phyloP scores from a whole-genome alignment of 2,329 filamentous ascomycete species.

The Coleophoma cylindrospora region DNA sequence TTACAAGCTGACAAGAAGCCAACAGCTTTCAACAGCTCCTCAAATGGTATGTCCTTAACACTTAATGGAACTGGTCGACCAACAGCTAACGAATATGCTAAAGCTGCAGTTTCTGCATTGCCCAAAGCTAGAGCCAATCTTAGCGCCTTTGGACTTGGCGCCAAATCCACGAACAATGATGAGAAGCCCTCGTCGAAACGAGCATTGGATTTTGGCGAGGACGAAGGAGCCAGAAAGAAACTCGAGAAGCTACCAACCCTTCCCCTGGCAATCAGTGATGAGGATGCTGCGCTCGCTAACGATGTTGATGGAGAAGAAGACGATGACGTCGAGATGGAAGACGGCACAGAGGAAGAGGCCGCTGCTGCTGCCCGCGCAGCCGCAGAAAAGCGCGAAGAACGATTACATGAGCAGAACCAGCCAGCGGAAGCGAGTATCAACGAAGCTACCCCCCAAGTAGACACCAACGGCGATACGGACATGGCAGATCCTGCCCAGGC shows the following conservation, averaged over 20 bases:
- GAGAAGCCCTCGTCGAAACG: conserved; percentile 67
- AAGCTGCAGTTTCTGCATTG: conserved; percentile 39
- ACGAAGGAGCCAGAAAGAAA: conserved; percentile 81
- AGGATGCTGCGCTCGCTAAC: conserved; percentile 47
- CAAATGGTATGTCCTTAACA: conserved; percentile 29
- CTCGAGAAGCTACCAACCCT: conserved; percentile 84
- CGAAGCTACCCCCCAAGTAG: conserved; percentile 31
- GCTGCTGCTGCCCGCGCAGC: conserved; percentile 81
- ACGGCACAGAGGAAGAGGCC: conserved; percentile 81
- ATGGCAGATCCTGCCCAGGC: conserved; percentile 28
- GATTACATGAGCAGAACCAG: conserved; percentile 40
- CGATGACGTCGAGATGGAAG: conserved; percentile 66
- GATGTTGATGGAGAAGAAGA: conserved; percentile 62
- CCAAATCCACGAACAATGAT: conserved; percentile 58
- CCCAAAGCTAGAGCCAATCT: conserved; percentile 69
- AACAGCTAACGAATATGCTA: conserved; percentile 10
- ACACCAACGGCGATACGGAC: conserved; percentile 24
- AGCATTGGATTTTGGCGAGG: conserved; percentile 81
- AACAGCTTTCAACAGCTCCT: conserved; percentile 32
- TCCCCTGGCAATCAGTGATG: conserved; percentile 56
- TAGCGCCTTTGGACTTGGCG: conserved; percentile 75
- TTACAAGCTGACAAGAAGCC: conserved; percentile 36
- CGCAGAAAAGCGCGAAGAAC: conserved; percentile 76
- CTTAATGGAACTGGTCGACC: not conserved
- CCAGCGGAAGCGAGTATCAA: conserved; percentile 20